These are phyloP conservation scores for Neurospora intermedia DNA, from an alignment of 495 filamentous ascomycete species.

Conservation along the genomic window DNA sequence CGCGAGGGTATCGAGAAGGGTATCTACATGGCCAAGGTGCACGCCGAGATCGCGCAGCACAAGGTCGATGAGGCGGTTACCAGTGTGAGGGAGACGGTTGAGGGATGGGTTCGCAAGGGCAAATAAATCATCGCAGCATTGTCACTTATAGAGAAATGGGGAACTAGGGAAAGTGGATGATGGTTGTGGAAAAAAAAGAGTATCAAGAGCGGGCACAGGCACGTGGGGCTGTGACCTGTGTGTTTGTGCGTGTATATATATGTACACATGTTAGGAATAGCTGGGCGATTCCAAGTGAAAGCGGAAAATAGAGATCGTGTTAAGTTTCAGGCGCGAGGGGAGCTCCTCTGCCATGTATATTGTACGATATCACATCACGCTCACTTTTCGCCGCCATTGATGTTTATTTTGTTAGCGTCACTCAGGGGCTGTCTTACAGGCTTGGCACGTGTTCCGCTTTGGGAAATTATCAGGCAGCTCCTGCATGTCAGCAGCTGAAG, in stretches of 20 bases:
- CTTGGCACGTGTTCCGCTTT: background rate
- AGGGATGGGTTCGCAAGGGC: conserved; percentile 85
- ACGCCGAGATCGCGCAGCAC: conserved; percentile 53
- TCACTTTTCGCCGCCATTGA: background rate
- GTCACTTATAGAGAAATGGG: background rate
- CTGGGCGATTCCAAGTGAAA: background rate
- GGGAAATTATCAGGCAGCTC: background rate
- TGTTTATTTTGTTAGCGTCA: background rate
- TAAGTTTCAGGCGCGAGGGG: background rate
- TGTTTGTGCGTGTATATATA: background rate
- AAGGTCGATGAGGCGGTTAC: conserved; percentile 72
- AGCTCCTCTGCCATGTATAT: background rate
- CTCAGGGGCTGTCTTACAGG: background rate
- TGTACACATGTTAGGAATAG: background rate
- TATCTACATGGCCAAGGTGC: conserved; percentile 57
- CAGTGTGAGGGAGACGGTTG: conserved; percentile 59
- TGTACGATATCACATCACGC: background rate
- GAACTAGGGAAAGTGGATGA: background rate
- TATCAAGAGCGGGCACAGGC: background rate
- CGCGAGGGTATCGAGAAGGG: conserved; percentile 58
- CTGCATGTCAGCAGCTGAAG: background rate
- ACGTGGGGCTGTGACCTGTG: background rate
- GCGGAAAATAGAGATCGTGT: background rate
- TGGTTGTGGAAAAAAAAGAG: background rate
- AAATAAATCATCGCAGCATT: conserved; percentile 34